A percentile compares a stretch with the other conserved stretches of the same genome.
Evolutionary conservation across 23 red algal species (phyloP).

Genomic region (Gracilaria caudata): DNA sequence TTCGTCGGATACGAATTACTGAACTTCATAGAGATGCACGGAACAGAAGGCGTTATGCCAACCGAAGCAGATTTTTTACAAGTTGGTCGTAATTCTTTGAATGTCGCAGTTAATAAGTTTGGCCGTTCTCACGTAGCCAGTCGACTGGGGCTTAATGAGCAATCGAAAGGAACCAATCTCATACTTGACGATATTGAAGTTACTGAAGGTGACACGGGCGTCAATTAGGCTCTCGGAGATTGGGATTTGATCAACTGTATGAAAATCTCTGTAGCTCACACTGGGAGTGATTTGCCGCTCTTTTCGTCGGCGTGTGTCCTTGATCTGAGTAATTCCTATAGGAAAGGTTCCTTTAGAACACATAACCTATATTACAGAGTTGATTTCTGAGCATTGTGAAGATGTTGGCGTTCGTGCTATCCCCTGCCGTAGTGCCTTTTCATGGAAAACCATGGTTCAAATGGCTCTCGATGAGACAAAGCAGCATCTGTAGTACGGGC

Average conservation of each 20-base stretch:
- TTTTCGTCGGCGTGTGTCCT: neutral
- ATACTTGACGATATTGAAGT: neutral
- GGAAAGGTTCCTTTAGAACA: neutral
- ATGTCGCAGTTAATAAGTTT: constrained; percentile 54
- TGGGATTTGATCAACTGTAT: neutral
- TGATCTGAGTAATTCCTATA: neutral
- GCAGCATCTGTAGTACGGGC: neutral
- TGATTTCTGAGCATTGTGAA: neutral
- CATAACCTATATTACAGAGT: neutral
- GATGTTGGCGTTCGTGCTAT: neutral
- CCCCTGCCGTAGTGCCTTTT: neutral
- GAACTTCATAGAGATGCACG: constrained; percentile 42
- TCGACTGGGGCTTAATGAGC: constrained; percentile 29
- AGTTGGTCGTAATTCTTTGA: constrained; percentile 29
- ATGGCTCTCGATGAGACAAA: neutral
- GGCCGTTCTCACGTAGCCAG: constrained; percentile 33
- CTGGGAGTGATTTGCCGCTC: neutral
- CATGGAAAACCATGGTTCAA: neutral
- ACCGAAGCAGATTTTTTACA: constrained; percentile 41
- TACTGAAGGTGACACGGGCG: neutral
- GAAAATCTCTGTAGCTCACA: neutral
- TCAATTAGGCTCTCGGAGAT: neutral
- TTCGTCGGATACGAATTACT: constrained; percentile 34
- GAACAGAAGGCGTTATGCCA: constrained; percentile 56
- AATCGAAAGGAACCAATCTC: neutral